Percentiles rank a stretch among this genome's conserved stretches.
phyloP scores from a whole-genome alignment of 495 filamentous ascomycete genomes.

The Trichocladium antarcticum region DNA sequence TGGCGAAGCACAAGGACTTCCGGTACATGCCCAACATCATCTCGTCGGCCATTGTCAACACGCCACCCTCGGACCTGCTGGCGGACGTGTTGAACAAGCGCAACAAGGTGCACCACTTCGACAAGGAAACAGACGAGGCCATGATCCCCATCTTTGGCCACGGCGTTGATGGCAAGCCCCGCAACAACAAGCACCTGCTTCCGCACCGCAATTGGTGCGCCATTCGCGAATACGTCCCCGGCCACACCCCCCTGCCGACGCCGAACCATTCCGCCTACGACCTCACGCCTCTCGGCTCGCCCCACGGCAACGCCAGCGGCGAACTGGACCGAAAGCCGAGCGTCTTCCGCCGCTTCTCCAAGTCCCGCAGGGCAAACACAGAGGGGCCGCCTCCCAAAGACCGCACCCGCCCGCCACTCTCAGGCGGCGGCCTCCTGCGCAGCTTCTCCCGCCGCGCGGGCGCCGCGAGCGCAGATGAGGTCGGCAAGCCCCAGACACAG shows the following conservation, averaged over 20 bases:
- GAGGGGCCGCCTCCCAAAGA: too few relatives aligned
- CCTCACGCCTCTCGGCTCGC: slow-evolving; percentile 22
- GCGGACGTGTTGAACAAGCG: slow-evolving; percentile 87
- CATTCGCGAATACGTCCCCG: slow-evolving; percentile 71
- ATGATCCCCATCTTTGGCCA: slow-evolving; percentile 87
- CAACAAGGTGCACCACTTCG: slow-evolving; percentile 85
- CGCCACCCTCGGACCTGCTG: slow-evolving; percentile 78
- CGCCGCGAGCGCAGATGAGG: slow-evolving; percentile 32
- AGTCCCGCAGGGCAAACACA: too few relatives aligned
- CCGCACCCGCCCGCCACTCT: slow-evolving; percentile 26
- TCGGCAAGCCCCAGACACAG: slow-evolving; percentile 25
- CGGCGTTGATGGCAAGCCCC: slow-evolving; percentile 75
- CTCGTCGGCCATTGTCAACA: slow-evolving; percentile 83
- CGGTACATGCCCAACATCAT: slow-evolving; percentile 89
- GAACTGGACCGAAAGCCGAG: slow-evolving; percentile 7
- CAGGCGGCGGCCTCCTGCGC: slow-evolving; percentile 25
- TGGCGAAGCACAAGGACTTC: slow-evolving; percentile 81
- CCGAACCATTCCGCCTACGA: slow-evolving; percentile 39
- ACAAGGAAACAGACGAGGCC: slow-evolving; percentile 77
- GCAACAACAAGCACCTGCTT: slow-evolving; percentile 86
- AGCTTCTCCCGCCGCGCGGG: slow-evolving; percentile 31
- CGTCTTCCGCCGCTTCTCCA: slow-evolving; percentile 32
- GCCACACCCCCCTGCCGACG: slow-evolving; percentile 57
- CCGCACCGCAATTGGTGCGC: slow-evolving; percentile 90
- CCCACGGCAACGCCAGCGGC: slow-evolving; percentile 13